phyloP scores from a whole-genome alignment of 2,329 filamentous ascomycete genomes.

The Gyromitra esculenta region DNA sequence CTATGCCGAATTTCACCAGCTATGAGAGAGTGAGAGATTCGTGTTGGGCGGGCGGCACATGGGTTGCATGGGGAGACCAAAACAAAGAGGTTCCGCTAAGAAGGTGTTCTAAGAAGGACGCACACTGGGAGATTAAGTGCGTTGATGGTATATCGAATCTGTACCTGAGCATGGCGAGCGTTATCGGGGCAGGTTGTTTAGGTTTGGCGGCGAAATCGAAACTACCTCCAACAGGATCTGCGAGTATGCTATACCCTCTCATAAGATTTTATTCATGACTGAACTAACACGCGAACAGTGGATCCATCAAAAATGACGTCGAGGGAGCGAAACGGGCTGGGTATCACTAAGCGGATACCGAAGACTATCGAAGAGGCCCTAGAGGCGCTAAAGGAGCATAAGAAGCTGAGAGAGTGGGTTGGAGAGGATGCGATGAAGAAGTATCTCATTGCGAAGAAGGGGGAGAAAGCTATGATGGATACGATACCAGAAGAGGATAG shows the following conservation, averaged over 20 bases:
- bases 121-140: slow-evolving; percentile 81
- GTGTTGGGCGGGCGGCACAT: slow-evolving; percentile 80
- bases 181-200: slow-evolving; percentile 69
- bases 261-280: neutral
- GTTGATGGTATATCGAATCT: slow-evolving; percentile 83
- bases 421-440: slow-evolving; percentile 66
- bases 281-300: slow-evolving; percentile 52
- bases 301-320: slow-evolving; percentile 67
- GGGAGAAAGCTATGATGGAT: slow-evolving; percentile 66
- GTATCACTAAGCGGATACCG: slow-evolving; percentile 68
- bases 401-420: slow-evolving; percentile 63
- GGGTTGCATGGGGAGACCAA: slow-evolving; percentile 82
- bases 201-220: slow-evolving; percentile 65
- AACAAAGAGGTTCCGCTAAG: slow-evolving; percentile 77
- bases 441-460: slow-evolving; percentile 70
- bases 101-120: slow-evolving; percentile 66
- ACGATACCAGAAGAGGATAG: slow-evolving; percentile 65
- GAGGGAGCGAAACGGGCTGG: slow-evolving; percentile 65
- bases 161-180: slow-evolving; percentile 73
- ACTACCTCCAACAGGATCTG: slow-evolving; percentile 67
- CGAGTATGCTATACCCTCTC: slow-evolving; percentile 46
- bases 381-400: slow-evolving; percentile 64
- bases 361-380: slow-evolving; percentile 68
- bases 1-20: slow-evolving; percentile 71
- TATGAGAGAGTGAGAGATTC: slow-evolving; percentile 76